Percentiles rank a stretch among this genome's conserved stretches.
Conservation (phyloP, 495 filamentous ascomycete genomes). For the Penicillium nucicola region DNA sequence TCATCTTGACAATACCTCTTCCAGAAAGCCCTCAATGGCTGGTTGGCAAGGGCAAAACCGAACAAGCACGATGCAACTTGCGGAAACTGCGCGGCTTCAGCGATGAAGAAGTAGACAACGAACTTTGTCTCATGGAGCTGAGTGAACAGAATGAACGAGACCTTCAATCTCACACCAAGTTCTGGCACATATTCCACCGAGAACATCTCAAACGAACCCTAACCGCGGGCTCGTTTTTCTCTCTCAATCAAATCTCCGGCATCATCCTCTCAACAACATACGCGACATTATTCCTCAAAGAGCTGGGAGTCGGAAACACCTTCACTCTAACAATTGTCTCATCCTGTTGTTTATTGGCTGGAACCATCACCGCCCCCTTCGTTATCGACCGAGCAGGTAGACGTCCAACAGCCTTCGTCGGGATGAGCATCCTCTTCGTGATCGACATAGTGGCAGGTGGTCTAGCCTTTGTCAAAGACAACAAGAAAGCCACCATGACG, state of each 20-base stretch:
- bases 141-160: conserved; percentile 27
- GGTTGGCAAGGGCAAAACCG: conserved; percentile 46
- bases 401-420: conserved; percentile 35
- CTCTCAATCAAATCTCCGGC: conserved; percentile 38
- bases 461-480: conserved; percentile 24
- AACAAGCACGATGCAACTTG: conserved; percentile 28
- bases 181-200: conserved; percentile 37
- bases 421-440: conserved; percentile 28
- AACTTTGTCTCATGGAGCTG: conserved; percentile 28
- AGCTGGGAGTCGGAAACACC: conserved; percentile 26
- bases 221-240: conserved; percentile 36
- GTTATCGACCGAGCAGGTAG: conserved; percentile 34
- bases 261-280: conserved; percentile 40
- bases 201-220: conserved; percentile 33
- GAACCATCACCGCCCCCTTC: conserved; percentile 34
- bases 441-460: conserved; percentile 28
- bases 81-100: conserved; percentile 35
- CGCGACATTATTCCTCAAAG: conserved; percentile 33
- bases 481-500: conserved; percentile 14
- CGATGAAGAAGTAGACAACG: conserved; percentile 27
- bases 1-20: conserved; percentile 34
- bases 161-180: conserved; percentile 23
- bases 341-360: conserved; percentile 37
- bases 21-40: conserved; percentile 66
- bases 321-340: conserved; percentile 36